These are phyloP conservation scores for Pyrrhoderma noxium DNA, from an alignment of 1,284 basidiomycete genomes.

Conservation along the genomic window DNA sequence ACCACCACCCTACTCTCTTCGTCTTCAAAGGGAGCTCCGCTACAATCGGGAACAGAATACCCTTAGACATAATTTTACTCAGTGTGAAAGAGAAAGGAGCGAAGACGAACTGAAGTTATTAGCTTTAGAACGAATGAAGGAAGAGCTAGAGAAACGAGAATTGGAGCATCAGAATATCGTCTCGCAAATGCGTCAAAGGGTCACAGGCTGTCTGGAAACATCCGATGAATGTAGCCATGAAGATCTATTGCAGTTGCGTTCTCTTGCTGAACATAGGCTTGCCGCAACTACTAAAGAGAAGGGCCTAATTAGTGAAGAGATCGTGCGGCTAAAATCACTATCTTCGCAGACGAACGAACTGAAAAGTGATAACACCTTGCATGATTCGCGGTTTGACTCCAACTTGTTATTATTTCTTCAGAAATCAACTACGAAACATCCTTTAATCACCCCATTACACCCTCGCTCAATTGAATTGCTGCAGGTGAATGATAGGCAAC, in stretches of 20 bases:
- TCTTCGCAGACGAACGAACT: background rate
- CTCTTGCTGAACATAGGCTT: conserved; percentile 39
- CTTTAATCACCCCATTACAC: background rate
- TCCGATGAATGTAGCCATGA: no score
- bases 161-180: conserved; percentile 31
- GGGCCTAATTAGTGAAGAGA: conserved; percentile 24
- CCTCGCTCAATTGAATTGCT: conserved; percentile 2
- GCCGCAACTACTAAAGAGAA: conserved; percentile 31
- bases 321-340: background rate
- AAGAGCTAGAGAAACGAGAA: conserved; percentile 32
- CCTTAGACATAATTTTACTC: conserved; percentile 28
- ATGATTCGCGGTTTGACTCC: background rate
- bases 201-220: conserved; percentile 22
- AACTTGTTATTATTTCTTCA: conserved; percentile 14
- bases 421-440: conserved; percentile 11
- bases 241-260: no score
- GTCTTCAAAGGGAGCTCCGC: conserved; percentile 27
- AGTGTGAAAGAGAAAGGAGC: conserved; percentile 27
- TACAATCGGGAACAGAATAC: conserved; percentile 36
- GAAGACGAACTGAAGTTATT: conserved; percentile 39
- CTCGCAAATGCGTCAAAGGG: conserved; percentile 38
- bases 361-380: background rate
- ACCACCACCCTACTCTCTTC: background rate
- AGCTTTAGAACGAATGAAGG: conserved; percentile 36
- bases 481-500: background rate